Percentiles rank a stretch among this genome's conserved stretches.
Conservation (phyloP, 768 basidiomycete genomes). For the Pleurotus ostreatus region DNA sequence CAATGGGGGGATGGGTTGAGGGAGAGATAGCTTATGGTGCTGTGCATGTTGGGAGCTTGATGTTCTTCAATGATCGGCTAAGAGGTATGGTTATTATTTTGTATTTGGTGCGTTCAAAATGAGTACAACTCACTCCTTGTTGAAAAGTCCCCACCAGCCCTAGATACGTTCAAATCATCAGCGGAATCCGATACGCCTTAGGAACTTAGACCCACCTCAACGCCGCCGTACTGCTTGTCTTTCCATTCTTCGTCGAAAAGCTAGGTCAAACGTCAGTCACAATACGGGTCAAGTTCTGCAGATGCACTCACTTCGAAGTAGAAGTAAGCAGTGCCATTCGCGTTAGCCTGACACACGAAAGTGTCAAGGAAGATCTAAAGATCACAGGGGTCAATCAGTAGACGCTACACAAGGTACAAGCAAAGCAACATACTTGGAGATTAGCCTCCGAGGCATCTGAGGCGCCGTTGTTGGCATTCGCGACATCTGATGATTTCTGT, state of each 20-base stretch:
- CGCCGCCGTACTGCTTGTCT: conserved; percentile 71
- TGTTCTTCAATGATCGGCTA: conserved; percentile 68
- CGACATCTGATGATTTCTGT: conserved; percentile 56
- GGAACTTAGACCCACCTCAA: conserved; percentile 36
- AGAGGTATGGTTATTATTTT: neutral
- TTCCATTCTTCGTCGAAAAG: conserved; percentile 84
- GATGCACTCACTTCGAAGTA: conserved; percentile 64
- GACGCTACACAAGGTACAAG: neutral
- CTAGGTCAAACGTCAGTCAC: conserved; percentile 28
- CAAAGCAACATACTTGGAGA: conserved; percentile 41
- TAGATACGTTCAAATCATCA: conserved; percentile 11
- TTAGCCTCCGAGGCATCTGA: conserved; percentile 57
- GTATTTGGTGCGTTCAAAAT: neutral
- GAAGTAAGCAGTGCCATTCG: conserved; percentile 81
- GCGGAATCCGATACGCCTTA: neutral
- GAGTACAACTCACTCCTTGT: conserved; percentile 30
- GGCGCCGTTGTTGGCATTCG: conserved; percentile 63
- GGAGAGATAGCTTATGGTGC: conserved; percentile 24
- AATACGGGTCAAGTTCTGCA: neutral
- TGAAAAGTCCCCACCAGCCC: conserved; percentile 49
- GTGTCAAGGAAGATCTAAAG: conserved; percentile 73
- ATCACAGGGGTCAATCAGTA: conserved; percentile 9
- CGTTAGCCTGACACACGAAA: conserved; percentile 85
- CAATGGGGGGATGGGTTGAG: neutral
- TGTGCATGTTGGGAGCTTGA: conserved; percentile 62